These are phyloP conservation scores for Hypoxylon sp. DNA, from an alignment of 2,329 filamentous ascomycete genomes.

Conservation along the genomic window DNA sequence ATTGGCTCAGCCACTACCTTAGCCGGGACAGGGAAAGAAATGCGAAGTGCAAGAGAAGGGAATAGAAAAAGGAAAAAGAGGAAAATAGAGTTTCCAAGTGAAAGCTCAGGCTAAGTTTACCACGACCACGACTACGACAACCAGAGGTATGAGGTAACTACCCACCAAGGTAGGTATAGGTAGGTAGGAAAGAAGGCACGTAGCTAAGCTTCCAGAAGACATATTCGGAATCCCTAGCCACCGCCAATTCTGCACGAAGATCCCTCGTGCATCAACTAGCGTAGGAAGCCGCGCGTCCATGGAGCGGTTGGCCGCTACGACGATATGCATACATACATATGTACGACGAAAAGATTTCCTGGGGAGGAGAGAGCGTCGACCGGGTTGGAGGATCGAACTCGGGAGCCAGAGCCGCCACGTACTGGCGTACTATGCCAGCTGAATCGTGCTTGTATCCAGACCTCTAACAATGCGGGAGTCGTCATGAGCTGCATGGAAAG, in stretches of 20 bases:
- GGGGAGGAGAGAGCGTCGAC: constrained; percentile 10
- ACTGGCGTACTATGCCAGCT: constrained; percentile 25
- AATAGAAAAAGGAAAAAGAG: constrained; percentile 1
- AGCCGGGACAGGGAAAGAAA: constrained; percentile 2
- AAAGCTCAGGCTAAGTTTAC: constrained; percentile 21
- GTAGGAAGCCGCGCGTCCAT: constrained; percentile 39
- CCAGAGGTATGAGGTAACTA: background rate
- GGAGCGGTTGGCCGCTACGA: constrained; percentile 27
- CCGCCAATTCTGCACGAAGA: constrained; percentile 8
- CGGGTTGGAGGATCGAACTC: constrained; percentile 22
- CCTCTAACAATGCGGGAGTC: constrained; percentile 10
- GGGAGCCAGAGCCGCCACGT: constrained; percentile 31
- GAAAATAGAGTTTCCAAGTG: constrained; percentile 27
- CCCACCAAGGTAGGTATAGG: background rate
- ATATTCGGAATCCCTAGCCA: constrained; percentile 6
- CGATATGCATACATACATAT: constrained; percentile 5
- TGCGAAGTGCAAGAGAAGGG: background rate
- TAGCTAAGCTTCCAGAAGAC: constrained; percentile 37
- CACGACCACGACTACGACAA: background rate
- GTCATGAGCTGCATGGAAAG: constrained; percentile 19
- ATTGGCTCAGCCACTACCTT: constrained; percentile 26
- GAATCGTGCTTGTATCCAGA: constrained; percentile 19
- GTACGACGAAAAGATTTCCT: constrained; percentile 32
- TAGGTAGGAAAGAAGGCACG: constrained; percentile 1
- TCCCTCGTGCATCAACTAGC: constrained; percentile 14